phyloP scores from a whole-genome alignment of 2,329 filamentous ascomycete species.

The Bertia moriformis region DNA sequence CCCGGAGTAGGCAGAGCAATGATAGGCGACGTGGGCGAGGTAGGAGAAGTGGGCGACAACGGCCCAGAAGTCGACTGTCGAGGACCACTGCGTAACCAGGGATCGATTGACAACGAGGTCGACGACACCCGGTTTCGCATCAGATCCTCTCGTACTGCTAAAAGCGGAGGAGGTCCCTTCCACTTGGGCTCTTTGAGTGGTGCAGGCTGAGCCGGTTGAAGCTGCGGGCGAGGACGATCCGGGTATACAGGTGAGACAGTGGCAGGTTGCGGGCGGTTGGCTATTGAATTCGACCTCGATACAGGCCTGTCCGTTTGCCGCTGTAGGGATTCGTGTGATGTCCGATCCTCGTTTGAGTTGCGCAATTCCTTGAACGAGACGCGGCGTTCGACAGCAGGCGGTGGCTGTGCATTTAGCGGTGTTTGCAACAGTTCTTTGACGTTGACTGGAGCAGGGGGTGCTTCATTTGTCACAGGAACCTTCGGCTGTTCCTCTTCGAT shows the following conservation, averaged over 20 bases:
- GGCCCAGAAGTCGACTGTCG: conserved; percentile 8
- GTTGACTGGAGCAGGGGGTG: conserved; percentile 46
- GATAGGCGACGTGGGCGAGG: conserved; percentile 1
- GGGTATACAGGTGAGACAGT: too few relatives aligned
- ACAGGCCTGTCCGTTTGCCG: too few relatives aligned
- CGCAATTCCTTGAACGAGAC: too few relatives aligned
- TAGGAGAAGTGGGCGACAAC: conserved; percentile 3
- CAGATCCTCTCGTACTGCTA: not conserved
- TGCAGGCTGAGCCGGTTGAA: too few relatives aligned
- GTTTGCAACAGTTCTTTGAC: conserved; percentile 53
- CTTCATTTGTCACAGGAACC: conserved; percentile 20
- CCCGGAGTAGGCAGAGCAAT: conserved; percentile 10
- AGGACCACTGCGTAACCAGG: conserved; percentile 13
- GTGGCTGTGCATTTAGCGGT: conserved; percentile 16
- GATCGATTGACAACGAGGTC: conserved; percentile 10
- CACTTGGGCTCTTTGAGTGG: not conserved
- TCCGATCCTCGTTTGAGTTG: too few relatives aligned
- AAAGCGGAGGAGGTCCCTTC: not conserved
- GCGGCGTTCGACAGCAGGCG: not conserved
- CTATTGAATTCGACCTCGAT: too few relatives aligned
- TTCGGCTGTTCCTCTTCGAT: conserved; percentile 20
- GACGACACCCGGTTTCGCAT: conserved; percentile 17
- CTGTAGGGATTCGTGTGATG: too few relatives aligned
- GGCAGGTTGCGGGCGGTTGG: too few relatives aligned
- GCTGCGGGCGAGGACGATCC: too few relatives aligned